Conservation (phyloP, 805 yeast genomes). For the Ogataea glucozyma region DNA sequence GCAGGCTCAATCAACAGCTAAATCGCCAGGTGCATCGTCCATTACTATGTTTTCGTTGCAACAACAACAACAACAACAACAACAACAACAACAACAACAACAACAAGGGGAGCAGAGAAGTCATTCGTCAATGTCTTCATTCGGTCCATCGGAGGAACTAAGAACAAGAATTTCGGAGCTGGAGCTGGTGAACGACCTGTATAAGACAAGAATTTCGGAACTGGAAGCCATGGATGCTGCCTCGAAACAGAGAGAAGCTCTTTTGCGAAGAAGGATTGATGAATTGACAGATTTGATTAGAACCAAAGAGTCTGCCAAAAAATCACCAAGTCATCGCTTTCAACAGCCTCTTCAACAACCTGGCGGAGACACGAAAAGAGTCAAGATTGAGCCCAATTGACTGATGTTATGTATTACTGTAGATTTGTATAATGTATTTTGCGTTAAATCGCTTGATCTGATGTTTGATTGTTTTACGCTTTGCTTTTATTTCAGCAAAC, state of each 20-base stretch:
- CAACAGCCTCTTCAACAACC: conserved; percentile 14
- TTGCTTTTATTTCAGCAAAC: not conserved
- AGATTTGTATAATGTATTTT: conserved; percentile 5
- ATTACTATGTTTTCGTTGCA: conserved; percentile 1
- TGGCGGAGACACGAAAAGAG: conserved; percentile 23
- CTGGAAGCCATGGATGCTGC: conserved; percentile 70
- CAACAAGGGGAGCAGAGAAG: conserved; percentile 20
- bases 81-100: conserved; percentile 18
- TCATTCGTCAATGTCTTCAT: conserved; percentile 16
- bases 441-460: conserved; percentile 1
- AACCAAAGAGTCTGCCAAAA: conserved; percentile 16
- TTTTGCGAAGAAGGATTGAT: conserved; percentile 50
- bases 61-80: conserved; percentile 7
- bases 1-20: conserved; percentile 4
- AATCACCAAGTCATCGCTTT: conserved; percentile 11
- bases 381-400: conserved; percentile 20
- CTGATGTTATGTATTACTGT: not conserved
- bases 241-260: conserved; percentile 49
- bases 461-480: not conserved
- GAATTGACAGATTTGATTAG: conserved; percentile 33
- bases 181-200: conserved; percentile 87
- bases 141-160: conserved; percentile 37
- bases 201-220: conserved; percentile 79
- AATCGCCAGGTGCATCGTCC: conserved; percentile 13
- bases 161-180: conserved; percentile 82